phyloP scores from a whole-genome alignment of 1,284 basidiomycete species.

The Malassezia globosa region DNA sequence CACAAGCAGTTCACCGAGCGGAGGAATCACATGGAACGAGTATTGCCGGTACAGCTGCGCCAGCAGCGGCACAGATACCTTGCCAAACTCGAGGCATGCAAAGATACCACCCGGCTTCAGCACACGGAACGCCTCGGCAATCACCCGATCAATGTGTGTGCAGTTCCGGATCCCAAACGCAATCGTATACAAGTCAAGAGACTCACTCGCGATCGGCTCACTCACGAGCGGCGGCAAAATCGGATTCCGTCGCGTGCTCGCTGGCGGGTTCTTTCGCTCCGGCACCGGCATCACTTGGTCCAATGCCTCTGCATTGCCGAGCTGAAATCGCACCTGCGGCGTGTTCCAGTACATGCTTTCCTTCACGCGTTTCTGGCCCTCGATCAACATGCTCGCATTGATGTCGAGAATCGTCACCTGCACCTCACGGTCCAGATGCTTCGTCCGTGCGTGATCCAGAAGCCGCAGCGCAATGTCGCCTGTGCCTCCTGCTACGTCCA shows the following conservation, averaged over 20 bases:
- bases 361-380: constrained; percentile 66
- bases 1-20: constrained; percentile 87
- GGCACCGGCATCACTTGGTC: constrained; percentile 25
- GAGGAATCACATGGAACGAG: constrained; percentile 89
- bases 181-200: constrained; percentile 92
- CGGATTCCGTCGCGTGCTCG: constrained; percentile 26
- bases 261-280: constrained; percentile 17
- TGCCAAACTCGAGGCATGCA: constrained; percentile 92
- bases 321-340: constrained; percentile 81
- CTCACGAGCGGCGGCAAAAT: constrained; percentile 34
- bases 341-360: constrained; percentile 53
- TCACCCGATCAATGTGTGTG: constrained; percentile 78
- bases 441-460: constrained; percentile 78
- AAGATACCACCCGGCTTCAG: constrained; percentile 93
- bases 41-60: constrained; percentile 85
- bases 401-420: constrained; percentile 87
- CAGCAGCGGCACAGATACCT: constrained; percentile 76
- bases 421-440: constrained; percentile 57
- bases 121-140: constrained; percentile 82
- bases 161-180: constrained; percentile 98
- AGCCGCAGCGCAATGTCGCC: constrained; percentile 94
- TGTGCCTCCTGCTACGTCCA: constrained; percentile 91
- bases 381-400: constrained; percentile 86
- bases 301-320: constrained; percentile 83
- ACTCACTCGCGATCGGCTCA: constrained; percentile 51